Evolutionary conservation across 116 monocot species (phyloP).

Genomic region (Dioscorea cayenensis): DNA sequence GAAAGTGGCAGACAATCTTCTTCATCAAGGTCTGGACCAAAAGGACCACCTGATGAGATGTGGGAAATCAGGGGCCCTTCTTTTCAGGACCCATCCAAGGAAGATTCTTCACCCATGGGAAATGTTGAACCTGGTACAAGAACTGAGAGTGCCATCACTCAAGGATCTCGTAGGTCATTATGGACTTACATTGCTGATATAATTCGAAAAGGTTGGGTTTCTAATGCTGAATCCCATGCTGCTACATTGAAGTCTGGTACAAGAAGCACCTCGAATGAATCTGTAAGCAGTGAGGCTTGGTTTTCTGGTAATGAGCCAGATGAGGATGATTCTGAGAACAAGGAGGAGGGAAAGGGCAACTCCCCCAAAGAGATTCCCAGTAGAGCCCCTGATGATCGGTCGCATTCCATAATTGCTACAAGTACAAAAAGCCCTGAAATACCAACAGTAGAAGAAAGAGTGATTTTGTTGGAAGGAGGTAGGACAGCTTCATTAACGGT

Average conservation of each 20-base stretch:
- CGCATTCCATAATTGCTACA: constrained; percentile 2
- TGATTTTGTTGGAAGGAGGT: not conserved
- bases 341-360: constrained; percentile 7
- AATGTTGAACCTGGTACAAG: constrained; percentile 9
- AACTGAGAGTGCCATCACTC: constrained; percentile 31
- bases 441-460: not conserved
- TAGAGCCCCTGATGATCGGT: constrained; percentile 15
- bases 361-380: constrained; percentile 10
- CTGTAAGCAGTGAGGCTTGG: constrained; percentile 61
- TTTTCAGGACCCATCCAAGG: constrained; percentile 24
- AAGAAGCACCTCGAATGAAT: constrained; percentile 66
- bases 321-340: constrained; percentile 29
- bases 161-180: constrained; percentile 55
- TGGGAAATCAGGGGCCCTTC: constrained; percentile 37
- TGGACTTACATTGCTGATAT: constrained; percentile 78
- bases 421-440: constrained; percentile 10
- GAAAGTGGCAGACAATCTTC: constrained; percentile 27
- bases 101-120: constrained; percentile 22
- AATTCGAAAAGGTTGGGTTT: constrained; percentile 51
- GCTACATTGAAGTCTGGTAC: constrained; percentile 32
- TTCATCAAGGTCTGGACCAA: constrained; percentile 22
- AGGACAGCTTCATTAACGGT: constrained; percentile 2
- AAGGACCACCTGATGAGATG: constrained; percentile 67
- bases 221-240: constrained; percentile 28
- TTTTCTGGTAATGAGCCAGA: constrained; percentile 71